Percentiles rank a stretch among this genome's conserved stretches.
phyloP scores from a whole-genome alignment of 2,329 filamentous ascomycete species.

The Cordyceps cicadae region DNA sequence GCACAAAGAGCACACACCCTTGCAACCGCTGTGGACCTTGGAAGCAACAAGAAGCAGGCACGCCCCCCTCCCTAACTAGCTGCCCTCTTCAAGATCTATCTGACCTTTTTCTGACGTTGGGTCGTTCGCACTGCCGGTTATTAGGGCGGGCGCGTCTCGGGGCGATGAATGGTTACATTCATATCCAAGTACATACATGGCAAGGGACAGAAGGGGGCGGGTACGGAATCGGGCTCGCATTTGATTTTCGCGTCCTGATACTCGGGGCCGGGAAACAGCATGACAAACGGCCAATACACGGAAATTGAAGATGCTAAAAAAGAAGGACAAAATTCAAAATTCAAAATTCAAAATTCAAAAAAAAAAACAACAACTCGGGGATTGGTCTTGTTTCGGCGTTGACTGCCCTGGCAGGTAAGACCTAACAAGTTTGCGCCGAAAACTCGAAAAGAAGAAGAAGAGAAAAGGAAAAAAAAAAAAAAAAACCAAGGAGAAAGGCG shows the following conservation, averaged over 20 bases:
- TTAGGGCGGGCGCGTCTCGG: background rate
- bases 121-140: background rate
- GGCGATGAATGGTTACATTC: constrained; percentile 12
- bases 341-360: too few relatives aligned
- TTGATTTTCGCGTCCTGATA: background rate
- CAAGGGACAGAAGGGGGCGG: too few relatives aligned
- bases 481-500: too few relatives aligned
- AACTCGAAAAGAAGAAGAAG: too few relatives aligned
- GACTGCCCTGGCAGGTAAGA: too few relatives aligned
- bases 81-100: constrained; percentile 2
- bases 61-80: background rate
- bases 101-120: background rate
- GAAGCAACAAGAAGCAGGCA: too few relatives aligned
- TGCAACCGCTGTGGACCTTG: background rate
- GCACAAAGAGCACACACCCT: background rate
- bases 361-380: too few relatives aligned
- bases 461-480: too few relatives aligned
- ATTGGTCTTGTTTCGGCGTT: background rate
- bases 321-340: too few relatives aligned
- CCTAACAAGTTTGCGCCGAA: too few relatives aligned
- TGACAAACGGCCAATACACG: background rate
- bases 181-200: background rate
- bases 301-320: too few relatives aligned
- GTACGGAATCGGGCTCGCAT: background rate
- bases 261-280: background rate